Conservation (phyloP, 2,329 filamentous ascomycete species). For the Xylaria sp. region DNA sequence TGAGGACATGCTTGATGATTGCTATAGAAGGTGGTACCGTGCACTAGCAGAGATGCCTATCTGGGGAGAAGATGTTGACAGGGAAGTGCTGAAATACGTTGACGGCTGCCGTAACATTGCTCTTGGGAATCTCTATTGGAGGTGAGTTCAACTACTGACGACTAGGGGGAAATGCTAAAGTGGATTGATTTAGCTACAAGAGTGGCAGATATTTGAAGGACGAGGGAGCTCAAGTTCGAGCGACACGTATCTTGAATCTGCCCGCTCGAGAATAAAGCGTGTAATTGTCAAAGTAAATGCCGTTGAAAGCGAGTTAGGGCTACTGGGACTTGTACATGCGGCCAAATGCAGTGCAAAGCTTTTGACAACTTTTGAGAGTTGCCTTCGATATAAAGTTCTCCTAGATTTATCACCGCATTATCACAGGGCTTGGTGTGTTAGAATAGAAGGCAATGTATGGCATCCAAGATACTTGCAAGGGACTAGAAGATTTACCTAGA, state of each 20-base stretch:
- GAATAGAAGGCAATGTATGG: not conserved
- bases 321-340: no score
- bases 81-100: conserved; percentile 41
- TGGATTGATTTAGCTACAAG: conserved; percentile 19
- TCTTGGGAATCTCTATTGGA: conserved; percentile 45
- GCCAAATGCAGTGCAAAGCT: no score
- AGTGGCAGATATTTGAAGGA: conserved; percentile 31
- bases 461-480: not conserved
- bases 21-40: conserved; percentile 43
- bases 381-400: not conserved
- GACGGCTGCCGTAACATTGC: conserved; percentile 42
- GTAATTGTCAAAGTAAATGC: not conserved
- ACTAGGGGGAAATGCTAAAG: not conserved
- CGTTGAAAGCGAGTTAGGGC: no score
- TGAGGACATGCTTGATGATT: conserved; percentile 41
- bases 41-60: conserved; percentile 42
- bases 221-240: conserved; percentile 21
- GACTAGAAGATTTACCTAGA: no score
- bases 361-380: not conserved
- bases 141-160: conserved; percentile 28
- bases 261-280: not conserved
- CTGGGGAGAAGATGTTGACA: conserved; percentile 44
- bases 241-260: conserved; percentile 30
- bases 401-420: not conserved
- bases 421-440: not conserved